phyloP scores from a whole-genome alignment of 768 basidiomycete species.

The Rhodotorula paludigena region DNA sequence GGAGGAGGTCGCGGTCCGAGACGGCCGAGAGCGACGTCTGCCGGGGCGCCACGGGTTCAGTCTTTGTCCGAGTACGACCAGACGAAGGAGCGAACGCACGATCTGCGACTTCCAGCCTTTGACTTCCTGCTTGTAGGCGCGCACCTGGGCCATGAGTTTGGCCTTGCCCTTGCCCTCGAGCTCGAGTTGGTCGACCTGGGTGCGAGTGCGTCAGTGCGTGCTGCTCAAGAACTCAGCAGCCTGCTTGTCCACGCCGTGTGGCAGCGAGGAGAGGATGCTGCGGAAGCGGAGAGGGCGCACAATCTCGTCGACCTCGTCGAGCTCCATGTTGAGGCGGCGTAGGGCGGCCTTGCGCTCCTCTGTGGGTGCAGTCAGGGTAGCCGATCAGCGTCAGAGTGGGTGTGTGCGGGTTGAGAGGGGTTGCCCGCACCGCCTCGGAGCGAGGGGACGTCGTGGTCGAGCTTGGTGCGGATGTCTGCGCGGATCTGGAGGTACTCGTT shows the following conservation, averaged over 20 bases:
- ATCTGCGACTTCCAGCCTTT: constrained; percentile 18
- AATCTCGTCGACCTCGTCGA: constrained; percentile 52
- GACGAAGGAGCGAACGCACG: neutral
- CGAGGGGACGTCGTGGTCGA: constrained; percentile 46
- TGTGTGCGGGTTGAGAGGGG: neutral
- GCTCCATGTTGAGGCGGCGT: constrained; percentile 46
- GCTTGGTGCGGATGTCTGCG: constrained; percentile 43
- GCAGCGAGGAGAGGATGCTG: too few species aligned
- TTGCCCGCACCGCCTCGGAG: constrained; percentile 47
- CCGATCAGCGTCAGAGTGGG: neutral
- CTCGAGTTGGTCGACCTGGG: constrained; percentile 32
- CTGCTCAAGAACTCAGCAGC: too few species aligned
- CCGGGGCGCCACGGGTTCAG: neutral
- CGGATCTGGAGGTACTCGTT: constrained; percentile 48
- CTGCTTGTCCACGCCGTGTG: neutral
- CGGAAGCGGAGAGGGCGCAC: constrained; percentile 40
- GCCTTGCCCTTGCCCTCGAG: constrained; percentile 30
- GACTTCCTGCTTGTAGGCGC: constrained; percentile 6
- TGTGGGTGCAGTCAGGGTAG: constrained; percentile 11
- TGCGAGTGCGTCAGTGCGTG: neutral
- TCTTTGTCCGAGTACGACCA: too few species aligned
- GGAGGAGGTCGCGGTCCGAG: constrained; percentile 33
- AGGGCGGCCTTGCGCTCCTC: constrained; percentile 48
- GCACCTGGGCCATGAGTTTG: constrained; percentile 17
- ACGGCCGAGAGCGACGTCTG: constrained; percentile 7